Conservation (phyloP, 2,329 filamentous ascomycete genomes). For the Aspergillus eucalypticola region DNA sequence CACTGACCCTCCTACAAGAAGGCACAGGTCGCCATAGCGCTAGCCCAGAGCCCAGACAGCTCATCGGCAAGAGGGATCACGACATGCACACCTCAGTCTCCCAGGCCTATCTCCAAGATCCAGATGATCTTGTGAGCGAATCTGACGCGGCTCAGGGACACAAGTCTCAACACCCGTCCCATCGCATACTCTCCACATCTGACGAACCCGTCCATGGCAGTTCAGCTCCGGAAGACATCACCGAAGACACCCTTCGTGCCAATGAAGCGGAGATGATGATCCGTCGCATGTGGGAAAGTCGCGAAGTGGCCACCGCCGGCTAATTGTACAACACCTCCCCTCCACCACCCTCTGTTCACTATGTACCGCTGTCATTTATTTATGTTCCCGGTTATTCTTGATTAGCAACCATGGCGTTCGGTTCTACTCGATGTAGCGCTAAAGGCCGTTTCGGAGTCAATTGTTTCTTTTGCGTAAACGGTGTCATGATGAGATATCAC, state of each 20-base stretch:
- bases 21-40: slow-evolving; percentile 19
- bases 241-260: slow-evolving; percentile 25
- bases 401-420: slow-evolving; percentile 9
- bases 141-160: slow-evolving; percentile 24
- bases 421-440: slow-evolving; percentile 17
- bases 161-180: slow-evolving; percentile 35
- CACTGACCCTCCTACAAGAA: slow-evolving; percentile 33
- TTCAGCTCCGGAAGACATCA: slow-evolving; percentile 24
- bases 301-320: slow-evolving; percentile 40
- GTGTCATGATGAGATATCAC: not conserved
- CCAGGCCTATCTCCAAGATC: slow-evolving; percentile 34
- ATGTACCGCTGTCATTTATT: slow-evolving; percentile 6
- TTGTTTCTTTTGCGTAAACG: not conserved
- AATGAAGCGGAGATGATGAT: slow-evolving; percentile 43
- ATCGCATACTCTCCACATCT: slow-evolving; percentile 37
- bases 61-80: slow-evolving; percentile 23
- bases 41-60: slow-evolving; percentile 27
- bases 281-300: slow-evolving; percentile 47
- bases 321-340: slow-evolving; percentile 20
- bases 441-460: slow-evolving; percentile 13
- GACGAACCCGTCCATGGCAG: slow-evolving; percentile 30
- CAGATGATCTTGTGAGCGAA: slow-evolving; percentile 34
- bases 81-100: slow-evolving; percentile 28
- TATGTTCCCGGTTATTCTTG: not conserved
- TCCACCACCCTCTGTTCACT: not conserved